phyloP scores from a whole-genome alignment of 495 filamentous ascomycete genomes.

The Achaetomiella virescens region DNA sequence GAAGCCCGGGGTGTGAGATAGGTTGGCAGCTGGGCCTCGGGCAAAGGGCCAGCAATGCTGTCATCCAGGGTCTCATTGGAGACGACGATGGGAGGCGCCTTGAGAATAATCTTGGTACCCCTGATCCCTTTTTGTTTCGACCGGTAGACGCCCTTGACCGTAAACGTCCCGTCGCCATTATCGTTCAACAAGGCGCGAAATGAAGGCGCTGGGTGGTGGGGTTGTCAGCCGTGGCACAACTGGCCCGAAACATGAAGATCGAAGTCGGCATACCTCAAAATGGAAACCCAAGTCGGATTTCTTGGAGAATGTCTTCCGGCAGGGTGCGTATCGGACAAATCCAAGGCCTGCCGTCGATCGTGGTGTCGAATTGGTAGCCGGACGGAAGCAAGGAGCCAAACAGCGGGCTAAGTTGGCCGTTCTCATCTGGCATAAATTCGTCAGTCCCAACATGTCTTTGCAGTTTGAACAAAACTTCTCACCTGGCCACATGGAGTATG shows the following conservation, averaged over 20 bases:
- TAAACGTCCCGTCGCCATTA: slow-evolving; percentile 34
- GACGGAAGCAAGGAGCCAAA: slow-evolving; percentile 21
- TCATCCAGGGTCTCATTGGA: slow-evolving; percentile 1
- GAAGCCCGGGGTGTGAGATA: neutral
- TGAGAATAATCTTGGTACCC: slow-evolving; percentile 8
- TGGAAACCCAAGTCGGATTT: slow-evolving; percentile 18
- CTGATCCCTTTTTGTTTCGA: slow-evolving; percentile 6
- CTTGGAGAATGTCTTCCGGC: slow-evolving; percentile 11
- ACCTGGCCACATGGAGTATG: slow-evolving; percentile 28
- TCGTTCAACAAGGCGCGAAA: slow-evolving; percentile 27
- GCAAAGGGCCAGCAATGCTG: neutral
- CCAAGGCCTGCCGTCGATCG: slow-evolving; percentile 14
- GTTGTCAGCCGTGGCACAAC: neutral
- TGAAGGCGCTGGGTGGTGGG: slow-evolving; percentile 18
- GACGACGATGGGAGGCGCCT: slow-evolving; percentile 15
- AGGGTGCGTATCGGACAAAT: slow-evolving; percentile 24
- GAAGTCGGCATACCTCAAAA: slow-evolving; percentile 16
- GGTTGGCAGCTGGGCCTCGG: neutral
- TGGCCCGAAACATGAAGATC: neutral
- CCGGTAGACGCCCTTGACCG: slow-evolving; percentile 16
- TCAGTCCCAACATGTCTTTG: neutral
- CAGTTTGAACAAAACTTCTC: neutral
- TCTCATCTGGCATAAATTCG: neutral
- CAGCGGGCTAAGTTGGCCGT: slow-evolving; percentile 2
- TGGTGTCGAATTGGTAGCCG: slow-evolving; percentile 20